These are phyloP conservation scores for Talaromyces adpressus DNA, from an alignment of 495 filamentous ascomycete species.

Conservation along the genomic window DNA sequence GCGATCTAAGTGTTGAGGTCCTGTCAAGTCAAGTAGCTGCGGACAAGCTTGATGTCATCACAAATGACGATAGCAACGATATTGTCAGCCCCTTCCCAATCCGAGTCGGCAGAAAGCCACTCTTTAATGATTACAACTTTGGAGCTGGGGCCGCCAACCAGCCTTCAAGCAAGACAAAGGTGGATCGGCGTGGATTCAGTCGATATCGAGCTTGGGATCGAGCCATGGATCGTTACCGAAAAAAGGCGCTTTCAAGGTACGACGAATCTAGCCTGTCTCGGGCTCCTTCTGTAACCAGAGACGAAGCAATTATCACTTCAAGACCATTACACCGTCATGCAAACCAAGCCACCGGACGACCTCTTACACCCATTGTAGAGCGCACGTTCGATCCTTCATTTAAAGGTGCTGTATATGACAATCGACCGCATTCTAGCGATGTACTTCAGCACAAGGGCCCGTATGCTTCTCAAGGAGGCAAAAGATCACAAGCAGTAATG, in stretches of 20 bases:
- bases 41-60: constrained; percentile 9
- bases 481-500: constrained; percentile 1
- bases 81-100: constrained; percentile 2
- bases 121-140: constrained; percentile 26
- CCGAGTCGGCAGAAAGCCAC: constrained; percentile 11
- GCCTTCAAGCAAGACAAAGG: constrained; percentile 12
- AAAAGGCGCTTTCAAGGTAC: neutral
- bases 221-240: constrained; percentile 32
- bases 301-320: neutral
- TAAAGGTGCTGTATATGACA: neutral
- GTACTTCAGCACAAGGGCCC: neutral
- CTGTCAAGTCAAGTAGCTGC: constrained; percentile 24
- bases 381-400: neutral
- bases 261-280: neutral
- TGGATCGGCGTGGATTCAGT: constrained; percentile 41
- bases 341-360: neutral
- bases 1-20: constrained; percentile 31
- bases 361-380: neutral
- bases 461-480: neutral
- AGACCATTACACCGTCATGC: neutral
- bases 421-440: neutral
- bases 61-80: neutral
- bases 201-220: constrained; percentile 44
- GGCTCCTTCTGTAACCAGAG: neutral
- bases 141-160: constrained; percentile 18